Evolutionary conservation across 1,284 basidiomycete genomes (phyloP), one percentile per base, ranked within the genome.

Genomic region (Coniferiporia sulphurascens): DNA sequence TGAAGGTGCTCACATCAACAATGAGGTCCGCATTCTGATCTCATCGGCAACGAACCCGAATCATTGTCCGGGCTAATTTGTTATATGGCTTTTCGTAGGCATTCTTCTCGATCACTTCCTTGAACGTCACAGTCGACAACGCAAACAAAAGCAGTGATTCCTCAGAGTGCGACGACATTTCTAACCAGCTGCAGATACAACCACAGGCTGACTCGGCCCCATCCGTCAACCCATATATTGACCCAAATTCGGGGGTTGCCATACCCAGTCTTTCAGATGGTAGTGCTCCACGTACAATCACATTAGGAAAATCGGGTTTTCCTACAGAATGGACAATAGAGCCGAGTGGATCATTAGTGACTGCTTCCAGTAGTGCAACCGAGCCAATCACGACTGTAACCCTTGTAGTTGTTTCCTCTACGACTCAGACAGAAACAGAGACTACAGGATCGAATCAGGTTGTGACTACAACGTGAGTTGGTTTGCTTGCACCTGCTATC

Each of bases 81-180:
- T 41, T 12, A 9, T 21, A 6, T 17, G 34, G 5, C 3, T 34
- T 10, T n/a, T 19, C 44, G 49, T 48, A 65, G 44, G 60, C 65
- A 4, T 74, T 69, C 63, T 81, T 76, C 62, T 69, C 73, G 13
- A 79, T 81, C 46, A 79, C 78, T 4, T 68, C 77, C 4, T 70
- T 82, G 32, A 73, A 74, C 4, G 69, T 81, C 19, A 67, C 68
- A 19, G 68, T 82, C 38, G 60, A 72, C n/a, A 79, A 78, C 63
- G 63, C 66, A 32, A 52, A 59, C 15, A 48, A 54, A 46, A 54
- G 35, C 51, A 34, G 38, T 27, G 58, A 59, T 52, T 41, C 10
- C 10, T 56, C 57, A n/a, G 53, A 58, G 21, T 62, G 57, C 58
- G 48, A 62, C n/a, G 50, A 35, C 17, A 27, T 60, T 19, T 60